A percentile compares a stretch with the other conserved stretches of the same genome.
These are phyloP conservation scores for Acer saccharum DNA, from an alignment of 345 rosid genomes.

Conservation along the genomic window DNA sequence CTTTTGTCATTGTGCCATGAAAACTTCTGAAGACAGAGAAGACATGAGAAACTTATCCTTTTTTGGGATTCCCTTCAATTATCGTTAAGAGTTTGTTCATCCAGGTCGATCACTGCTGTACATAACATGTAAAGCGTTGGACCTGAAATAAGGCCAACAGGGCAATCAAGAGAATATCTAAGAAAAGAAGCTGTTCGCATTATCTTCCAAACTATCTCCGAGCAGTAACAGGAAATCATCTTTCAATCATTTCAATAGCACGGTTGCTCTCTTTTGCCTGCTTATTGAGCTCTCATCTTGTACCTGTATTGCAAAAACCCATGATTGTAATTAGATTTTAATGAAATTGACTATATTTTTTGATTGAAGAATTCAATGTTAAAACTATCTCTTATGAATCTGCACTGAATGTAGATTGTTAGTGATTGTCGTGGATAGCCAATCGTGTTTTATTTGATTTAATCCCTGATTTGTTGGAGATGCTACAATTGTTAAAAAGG, in stretches of 20 bases:
- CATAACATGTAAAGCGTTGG: constrained; percentile 53
- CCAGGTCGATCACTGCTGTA: constrained; percentile 46
- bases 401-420: background rate
- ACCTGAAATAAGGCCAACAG: constrained; percentile 38
- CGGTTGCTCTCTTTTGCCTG: constrained; percentile 46
- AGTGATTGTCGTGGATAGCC: background rate
- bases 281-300: constrained; percentile 52
- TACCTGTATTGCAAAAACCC: constrained; percentile 33
- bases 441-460: too few species aligned
- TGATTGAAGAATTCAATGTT: background rate
- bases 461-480: too few species aligned
- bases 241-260: constrained; percentile 46
- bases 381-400: background rate
- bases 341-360: constrained; percentile 3
- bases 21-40: constrained; percentile 42
- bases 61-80: constrained; percentile 51
- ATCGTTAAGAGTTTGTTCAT: constrained; percentile 43
- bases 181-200: constrained; percentile 12
- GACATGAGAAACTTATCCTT: constrained; percentile 41
- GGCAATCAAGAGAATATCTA: constrained; percentile 15
- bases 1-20: constrained; percentile 15
- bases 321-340: constrained; percentile 7
- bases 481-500: too few species aligned
- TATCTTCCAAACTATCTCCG: constrained; percentile 31
- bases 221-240: constrained; percentile 54